Evolutionary conservation across 2,329 filamentous ascomycete genomes (phyloP).

Genomic region (Sphaerostilbella broomeana): DNA sequence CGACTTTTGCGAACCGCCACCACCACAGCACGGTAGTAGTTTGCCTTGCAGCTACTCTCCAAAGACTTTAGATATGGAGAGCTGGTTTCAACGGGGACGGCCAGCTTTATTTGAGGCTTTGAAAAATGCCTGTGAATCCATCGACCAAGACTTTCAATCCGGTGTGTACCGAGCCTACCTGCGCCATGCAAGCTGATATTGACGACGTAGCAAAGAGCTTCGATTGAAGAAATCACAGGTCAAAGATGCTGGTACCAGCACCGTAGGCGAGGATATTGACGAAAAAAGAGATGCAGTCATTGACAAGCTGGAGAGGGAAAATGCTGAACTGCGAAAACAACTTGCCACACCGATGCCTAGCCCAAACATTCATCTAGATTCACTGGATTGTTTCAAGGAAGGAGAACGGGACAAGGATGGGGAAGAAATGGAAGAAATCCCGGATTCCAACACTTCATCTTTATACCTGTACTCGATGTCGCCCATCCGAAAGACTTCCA

Average conservation of each 20-base stretch:
- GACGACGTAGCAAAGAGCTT: conserved; percentile 10
- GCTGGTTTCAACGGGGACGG: conserved; percentile 34
- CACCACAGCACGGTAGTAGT: too few relatives aligned
- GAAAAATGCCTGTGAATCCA: conserved; percentile 31
- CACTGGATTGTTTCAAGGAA: too few relatives aligned
- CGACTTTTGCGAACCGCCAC: too few relatives aligned
- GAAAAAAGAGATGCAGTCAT: conserved; percentile 19
- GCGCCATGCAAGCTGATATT: background rate
- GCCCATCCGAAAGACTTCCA: too few relatives aligned
- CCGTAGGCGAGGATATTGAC: conserved; percentile 1
- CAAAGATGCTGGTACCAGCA: conserved; percentile 1
- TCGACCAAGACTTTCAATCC: conserved; percentile 31
- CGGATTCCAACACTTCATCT: background rate
- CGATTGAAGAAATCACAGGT: background rate
- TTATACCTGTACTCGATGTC: too few relatives aligned
- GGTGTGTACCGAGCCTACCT: too few relatives aligned
- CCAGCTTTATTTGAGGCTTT: conserved; percentile 35
- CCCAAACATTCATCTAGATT: too few relatives aligned
- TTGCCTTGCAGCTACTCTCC: conserved; percentile 1
- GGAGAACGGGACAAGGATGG: too few relatives aligned
- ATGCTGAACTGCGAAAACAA: conserved; percentile 33
- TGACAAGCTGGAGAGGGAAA: conserved; percentile 36
- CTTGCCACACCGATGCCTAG: conserved; percentile 21
- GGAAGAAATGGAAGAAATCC: background rate
- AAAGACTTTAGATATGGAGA: conserved; percentile 27